Base-by-base conservation (phyloP, 2,329 filamentous ascomycete genomes). In the Ceratocystis albifundus region DNA sequence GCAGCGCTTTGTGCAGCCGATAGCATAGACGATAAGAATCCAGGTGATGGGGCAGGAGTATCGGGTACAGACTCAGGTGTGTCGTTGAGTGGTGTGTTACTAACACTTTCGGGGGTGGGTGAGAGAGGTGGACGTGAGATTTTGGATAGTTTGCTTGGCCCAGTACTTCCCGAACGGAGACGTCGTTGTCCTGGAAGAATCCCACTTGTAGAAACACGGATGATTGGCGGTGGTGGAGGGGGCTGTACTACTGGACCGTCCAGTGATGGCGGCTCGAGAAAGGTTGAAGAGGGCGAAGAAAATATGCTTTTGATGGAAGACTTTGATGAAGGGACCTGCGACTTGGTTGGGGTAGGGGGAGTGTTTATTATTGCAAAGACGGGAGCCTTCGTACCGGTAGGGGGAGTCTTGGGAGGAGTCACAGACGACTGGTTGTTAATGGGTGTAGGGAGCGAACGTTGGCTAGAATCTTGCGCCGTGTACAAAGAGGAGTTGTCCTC, bases 1-100 rank as follows among this genome's bases (percentile, higher is more conserved):
- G 92, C 91, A 55, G 93, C 93, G 81, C 88, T 96, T 75, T 97
- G 93, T 20, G 94, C 94, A 59, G 88, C 93, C 50, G 90, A 93
- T 70, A 99, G 85, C 73, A 99, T 89, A 30, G 89, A 92, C 3
- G 90, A 96, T 76, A 99, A 97, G 78, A 99, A 97, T 0, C 91
- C 87, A 46, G 82, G 41, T 10, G 44, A 65, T 28, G 41, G n/a
- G 12, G 5, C 30, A 4, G 30, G n/a, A 2, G 10, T 30, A 59
- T 59, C 55, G 7, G 55, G 4, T 30, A 4, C 15, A 20, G 28
- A 28, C 6, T 64, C 62, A n/a, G 62, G 41, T 17, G 61, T 55
- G 12, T 30, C 32, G 50, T 66, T 55, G n/a, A 25, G 22, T 25
- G 45, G 28, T 25, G 44, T 22, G 20, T 65, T 57, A 12, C 61